A percentile compares a stretch with the other conserved stretches of the same genome.
These are phyloP conservation scores for Pseudogymnoascus sp. DNA, from an alignment of 2,329 filamentous ascomycete species.

Conservation along the genomic window DNA sequence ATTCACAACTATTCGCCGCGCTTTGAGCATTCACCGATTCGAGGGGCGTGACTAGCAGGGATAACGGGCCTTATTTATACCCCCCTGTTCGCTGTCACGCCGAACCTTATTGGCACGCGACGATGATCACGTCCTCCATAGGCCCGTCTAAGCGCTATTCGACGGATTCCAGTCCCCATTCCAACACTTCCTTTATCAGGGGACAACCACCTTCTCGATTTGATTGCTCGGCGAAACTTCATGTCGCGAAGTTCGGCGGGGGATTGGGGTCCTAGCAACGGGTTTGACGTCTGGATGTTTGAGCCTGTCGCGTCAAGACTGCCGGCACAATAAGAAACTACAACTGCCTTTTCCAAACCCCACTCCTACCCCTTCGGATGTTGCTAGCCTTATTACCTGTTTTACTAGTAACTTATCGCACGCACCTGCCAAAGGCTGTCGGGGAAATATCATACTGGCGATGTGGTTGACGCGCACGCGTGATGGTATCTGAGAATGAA, in stretches of 20 bases:
- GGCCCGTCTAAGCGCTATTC: neutral
- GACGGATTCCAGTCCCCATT: neutral
- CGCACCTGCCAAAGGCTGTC: neutral
- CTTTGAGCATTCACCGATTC: neutral
- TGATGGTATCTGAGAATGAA: neutral
- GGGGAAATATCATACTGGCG: neutral
- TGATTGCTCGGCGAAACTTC: neutral
- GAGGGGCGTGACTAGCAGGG: constrained; percentile 1
- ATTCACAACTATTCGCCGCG: neutral
- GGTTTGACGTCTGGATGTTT: neutral
- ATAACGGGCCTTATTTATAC: constrained; percentile 7
- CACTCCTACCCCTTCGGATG: neutral
- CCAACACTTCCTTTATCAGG: neutral
- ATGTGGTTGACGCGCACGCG: neutral
- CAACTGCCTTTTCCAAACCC: neutral
- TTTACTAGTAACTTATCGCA: neutral
- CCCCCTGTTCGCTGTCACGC: neutral
- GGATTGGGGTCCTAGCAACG: neutral
- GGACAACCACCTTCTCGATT: constrained; percentile 3
- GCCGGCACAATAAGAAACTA: neutral
- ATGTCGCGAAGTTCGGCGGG: neutral
- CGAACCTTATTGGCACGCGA: constrained; percentile 7
- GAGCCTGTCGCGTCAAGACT: neutral
- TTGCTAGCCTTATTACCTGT: neutral
- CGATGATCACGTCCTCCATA: neutral